phyloP scores from a whole-genome alignment of 23 red algal species.

The Gracilaria vermiculophylla region DNA sequence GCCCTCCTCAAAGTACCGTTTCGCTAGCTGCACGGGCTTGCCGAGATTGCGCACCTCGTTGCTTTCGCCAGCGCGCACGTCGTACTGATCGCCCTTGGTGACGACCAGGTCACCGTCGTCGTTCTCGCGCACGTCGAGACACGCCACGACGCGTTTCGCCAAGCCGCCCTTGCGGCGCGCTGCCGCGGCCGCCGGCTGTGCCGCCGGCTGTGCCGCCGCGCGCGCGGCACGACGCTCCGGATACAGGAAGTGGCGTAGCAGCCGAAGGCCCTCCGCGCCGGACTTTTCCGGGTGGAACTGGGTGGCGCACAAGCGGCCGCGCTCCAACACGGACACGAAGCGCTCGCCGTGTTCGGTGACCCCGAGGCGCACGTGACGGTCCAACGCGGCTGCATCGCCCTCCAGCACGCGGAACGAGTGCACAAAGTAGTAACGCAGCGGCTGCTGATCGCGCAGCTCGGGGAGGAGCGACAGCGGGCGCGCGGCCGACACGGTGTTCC shows the following conservation, averaged over 20 bases:
- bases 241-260: constrained; percentile 55
- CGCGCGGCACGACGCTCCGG: background rate
- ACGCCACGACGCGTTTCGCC: constrained; percentile 93
- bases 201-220: background rate
- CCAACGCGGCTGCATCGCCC: background rate
- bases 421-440: constrained; percentile 71
- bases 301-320: constrained; percentile 54
- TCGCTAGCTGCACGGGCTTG: constrained; percentile 83
- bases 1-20: constrained; percentile 83
- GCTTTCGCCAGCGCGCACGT: constrained; percentile 35
- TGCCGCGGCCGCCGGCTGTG: background rate
- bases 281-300: constrained; percentile 87
- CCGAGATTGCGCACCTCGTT: constrained; percentile 72
- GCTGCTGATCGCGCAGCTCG: background rate
- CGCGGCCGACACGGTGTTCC: constrained; percentile 48
- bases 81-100: constrained; percentile 88
- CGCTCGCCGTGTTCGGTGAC: constrained; percentile 36
- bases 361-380: background rate
- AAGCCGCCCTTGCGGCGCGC: background rate
- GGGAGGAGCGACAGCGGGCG: background rate
- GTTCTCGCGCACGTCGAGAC: constrained; percentile 94
- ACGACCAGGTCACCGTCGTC: constrained; percentile 82
- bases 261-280: constrained; percentile 49
- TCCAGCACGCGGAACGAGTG: constrained; percentile 54
- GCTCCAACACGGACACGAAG: constrained; percentile 58